Evolutionary conservation across 805 yeast genomes (phyloP).

Genomic region (Starmerella apis): DNA sequence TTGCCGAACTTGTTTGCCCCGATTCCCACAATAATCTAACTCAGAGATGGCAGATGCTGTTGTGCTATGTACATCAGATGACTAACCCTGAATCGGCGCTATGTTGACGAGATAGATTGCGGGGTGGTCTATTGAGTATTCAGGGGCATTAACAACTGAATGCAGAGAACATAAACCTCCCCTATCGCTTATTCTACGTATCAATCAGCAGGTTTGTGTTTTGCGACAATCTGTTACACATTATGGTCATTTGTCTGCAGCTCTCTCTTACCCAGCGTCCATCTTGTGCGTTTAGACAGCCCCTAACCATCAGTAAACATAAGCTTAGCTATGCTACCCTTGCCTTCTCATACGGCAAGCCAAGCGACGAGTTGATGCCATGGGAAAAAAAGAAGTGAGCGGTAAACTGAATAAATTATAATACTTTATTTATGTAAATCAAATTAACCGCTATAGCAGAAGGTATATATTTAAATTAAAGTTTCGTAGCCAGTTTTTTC

Average conservation of each 20-base stretch:
- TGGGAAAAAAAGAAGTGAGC: not conserved
- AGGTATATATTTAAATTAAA: too few relatives aligned
- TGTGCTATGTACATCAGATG: constrained; percentile 1
- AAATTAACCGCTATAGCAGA: too few relatives aligned
- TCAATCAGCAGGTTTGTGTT: too few relatives aligned
- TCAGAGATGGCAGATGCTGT: not conserved
- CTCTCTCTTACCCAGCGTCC: not conserved
- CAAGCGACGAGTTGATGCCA: not conserved
- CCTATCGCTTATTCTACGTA: too few relatives aligned
- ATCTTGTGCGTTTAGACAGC: not conserved
- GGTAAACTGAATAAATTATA: too few relatives aligned
- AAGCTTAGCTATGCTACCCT: not conserved
- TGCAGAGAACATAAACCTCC: too few relatives aligned
- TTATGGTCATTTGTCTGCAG: too few relatives aligned
- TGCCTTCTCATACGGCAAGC: not conserved
- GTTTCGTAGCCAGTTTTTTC: constrained; percentile 10
- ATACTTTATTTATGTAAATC: too few relatives aligned
- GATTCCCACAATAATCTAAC: not conserved
- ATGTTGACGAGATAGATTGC: not conserved
- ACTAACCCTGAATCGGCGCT: not conserved
- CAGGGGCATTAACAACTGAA: too few relatives aligned
- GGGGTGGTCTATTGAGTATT: not conserved
- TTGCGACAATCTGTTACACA: too few relatives aligned
- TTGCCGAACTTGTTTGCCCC: not conserved
- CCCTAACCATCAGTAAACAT: constrained; percentile 1